A percentile compares a stretch with the other conserved stretches of the same genome.
These are phyloP conservation scores for Wickerhamiella azymoides DNA, from an alignment of 805 yeast genomes.

Conservation along the genomic window DNA sequence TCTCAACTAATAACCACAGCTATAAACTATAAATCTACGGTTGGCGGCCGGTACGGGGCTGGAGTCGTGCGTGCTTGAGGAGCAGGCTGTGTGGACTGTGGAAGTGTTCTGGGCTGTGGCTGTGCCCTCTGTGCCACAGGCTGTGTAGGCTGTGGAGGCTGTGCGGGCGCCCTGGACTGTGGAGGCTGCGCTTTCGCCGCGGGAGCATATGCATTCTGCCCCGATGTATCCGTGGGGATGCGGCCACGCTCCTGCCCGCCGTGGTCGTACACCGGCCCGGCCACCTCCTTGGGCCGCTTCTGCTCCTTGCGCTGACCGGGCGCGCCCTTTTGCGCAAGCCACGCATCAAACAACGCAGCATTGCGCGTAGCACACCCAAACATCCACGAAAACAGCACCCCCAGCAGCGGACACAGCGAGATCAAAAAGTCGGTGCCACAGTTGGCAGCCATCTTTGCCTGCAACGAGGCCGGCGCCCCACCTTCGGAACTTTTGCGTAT, in stretches of 20 bases:
- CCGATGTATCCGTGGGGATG: not conserved
- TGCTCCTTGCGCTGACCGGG: not conserved
- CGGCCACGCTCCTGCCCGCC: no score
- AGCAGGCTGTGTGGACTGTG: not conserved
- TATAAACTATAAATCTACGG: not conserved
- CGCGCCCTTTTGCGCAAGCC: conserved; percentile 19
- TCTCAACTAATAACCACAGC: no score
- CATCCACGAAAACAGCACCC: conserved; percentile 65
- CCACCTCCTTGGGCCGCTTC: not conserved
- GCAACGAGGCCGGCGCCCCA: conserved; percentile 41
- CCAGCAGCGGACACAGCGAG: conserved; percentile 68
- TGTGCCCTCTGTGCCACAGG: not conserved
- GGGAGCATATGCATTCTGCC: not conserved
- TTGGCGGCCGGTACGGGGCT: not conserved
- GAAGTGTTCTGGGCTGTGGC: not conserved
- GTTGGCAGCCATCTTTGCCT: conserved; percentile 63
- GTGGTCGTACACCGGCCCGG: not conserved
- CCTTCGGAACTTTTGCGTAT: conserved; percentile 46
- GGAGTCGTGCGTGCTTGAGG: not conserved
- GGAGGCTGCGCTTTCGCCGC: not conserved
- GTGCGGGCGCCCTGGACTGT: not conserved
- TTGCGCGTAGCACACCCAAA: conserved; percentile 80
- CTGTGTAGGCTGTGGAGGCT: not conserved
- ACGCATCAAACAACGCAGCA: conserved; percentile 64
- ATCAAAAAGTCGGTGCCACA: conserved; percentile 61